Evolutionary conservation across 2,329 filamentous ascomycete genomes (phyloP).

Genomic region (Xylariaceae sp.): DNA sequence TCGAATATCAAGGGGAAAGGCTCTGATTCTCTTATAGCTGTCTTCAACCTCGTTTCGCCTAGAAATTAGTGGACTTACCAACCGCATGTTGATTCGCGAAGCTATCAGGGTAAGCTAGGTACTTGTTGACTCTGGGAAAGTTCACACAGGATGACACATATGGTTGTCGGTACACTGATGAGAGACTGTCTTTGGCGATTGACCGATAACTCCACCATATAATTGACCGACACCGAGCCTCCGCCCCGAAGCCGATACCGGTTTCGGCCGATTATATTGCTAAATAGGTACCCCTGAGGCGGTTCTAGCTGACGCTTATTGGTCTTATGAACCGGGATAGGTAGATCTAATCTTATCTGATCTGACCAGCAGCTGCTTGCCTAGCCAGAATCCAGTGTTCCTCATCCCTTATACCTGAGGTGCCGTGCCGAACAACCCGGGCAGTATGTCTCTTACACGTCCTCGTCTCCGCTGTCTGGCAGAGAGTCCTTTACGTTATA

Average conservation of each 20-base stretch:
- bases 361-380: slow-evolving; percentile 21
- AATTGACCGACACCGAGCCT: slow-evolving; percentile 13
- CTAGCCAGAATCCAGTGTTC: not conserved
- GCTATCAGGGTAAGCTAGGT: no score
- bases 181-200: no score
- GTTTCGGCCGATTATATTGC: slow-evolving; percentile 27
- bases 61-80: no score
- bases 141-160: no score
- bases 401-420: not conserved
- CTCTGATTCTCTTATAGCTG: no score
- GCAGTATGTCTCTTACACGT: not conserved
- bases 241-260: slow-evolving; percentile 31
- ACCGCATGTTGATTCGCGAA: no score
- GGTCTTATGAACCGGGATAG: not conserved
- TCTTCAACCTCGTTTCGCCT: no score
- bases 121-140: no score
- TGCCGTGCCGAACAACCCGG: not conserved
- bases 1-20: no score
- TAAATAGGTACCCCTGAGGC: slow-evolving; percentile 23
- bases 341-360: slow-evolving; percentile 41
- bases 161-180: no score
- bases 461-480: not conserved
- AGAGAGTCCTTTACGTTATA: not conserved
- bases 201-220: slow-evolving; percentile 2
- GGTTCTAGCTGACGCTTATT: not conserved